A percentile compares a stretch with the other conserved stretches of the same genome.
Conservation (phyloP, 768 basidiomycete species). For the Rhizopogon vinicolor region DNA sequence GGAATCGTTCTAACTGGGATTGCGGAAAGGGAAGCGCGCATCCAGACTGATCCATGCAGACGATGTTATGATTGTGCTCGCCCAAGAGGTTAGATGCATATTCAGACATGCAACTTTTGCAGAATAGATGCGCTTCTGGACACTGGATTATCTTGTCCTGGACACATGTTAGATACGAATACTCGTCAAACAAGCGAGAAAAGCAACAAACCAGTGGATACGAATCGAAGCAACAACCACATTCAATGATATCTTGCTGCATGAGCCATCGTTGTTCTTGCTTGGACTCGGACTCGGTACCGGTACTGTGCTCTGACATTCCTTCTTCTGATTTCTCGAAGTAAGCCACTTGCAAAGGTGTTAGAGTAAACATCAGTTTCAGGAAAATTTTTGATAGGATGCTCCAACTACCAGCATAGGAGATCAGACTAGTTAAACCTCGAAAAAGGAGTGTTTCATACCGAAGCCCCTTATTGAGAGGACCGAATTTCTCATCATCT, state of each 20-base stretch:
- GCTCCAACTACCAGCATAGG: too few species aligned
- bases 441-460: too few species aligned
- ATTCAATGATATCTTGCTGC: slow-evolving; percentile 45
- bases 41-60: slow-evolving; percentile 70
- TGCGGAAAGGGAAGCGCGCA: slow-evolving; percentile 58
- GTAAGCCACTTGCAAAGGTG: too few species aligned
- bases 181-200: neutral
- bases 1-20: slow-evolving; percentile 56
- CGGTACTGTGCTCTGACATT: too few species aligned
- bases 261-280: slow-evolving; percentile 38
- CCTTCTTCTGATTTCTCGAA: too few species aligned
- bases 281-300: too few species aligned
- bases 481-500: too few species aligned
- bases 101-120: slow-evolving; percentile 56
- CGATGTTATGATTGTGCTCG: slow-evolving; percentile 46
- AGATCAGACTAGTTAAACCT: too few species aligned
- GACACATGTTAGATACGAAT: neutral
- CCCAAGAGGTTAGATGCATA: slow-evolving; percentile 62
- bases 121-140: slow-evolving; percentile 80
- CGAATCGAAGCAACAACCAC: slow-evolving; percentile 72
- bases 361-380: slow-evolving; percentile 23
- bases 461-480: too few species aligned
- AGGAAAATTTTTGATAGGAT: neutral
- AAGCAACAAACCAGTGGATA: slow-evolving; percentile 48
- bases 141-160: slow-evolving; percentile 81